Evolutionary conservation across 2,329 filamentous ascomycete species (phyloP), one percentile per base, ranked within the genome.

Genomic region (Chaetomiaceae sp.): DNA sequence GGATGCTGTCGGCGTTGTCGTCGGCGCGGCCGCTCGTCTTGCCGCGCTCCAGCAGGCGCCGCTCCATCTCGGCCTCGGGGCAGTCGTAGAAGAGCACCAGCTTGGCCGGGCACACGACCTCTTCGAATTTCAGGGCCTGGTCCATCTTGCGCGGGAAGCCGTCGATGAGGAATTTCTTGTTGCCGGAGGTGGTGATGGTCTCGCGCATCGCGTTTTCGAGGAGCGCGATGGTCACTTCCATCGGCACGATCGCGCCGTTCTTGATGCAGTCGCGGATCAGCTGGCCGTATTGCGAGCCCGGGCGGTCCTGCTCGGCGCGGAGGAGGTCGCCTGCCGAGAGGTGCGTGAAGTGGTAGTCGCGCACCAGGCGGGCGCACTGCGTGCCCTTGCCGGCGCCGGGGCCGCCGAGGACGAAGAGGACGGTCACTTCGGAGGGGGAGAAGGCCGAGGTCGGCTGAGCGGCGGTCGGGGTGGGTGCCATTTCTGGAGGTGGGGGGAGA

Each of bases 131-230:
- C 58, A 89, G 69, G 13, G 92, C 93, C 77, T 99, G 93, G 75
- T 97, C 93, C 75, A 97, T 87, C 76, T 99, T 96, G 62, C 93
- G 83, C 27, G 93, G 93, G 76, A 97, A 99, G 12, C 93, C 86
- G 68, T 83, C 80, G 61, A 85, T 82, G 50, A 85, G 72, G 76
- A 97, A 97, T 63, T 87, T 83, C 47, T 79, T 67, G 47, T 53
- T 64, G 47, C 57, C 61, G 45, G 65, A 62, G 9, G 46, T 21
- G 7, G 73, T 65, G 46, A 96, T 81, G 12, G 80, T 77, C 8
- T 79, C 82, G 50, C 77, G 78, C 89, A 99, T 97, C 52, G 91
- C 89, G 70, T 96, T 95, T 72, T 96, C 91, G 38, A 99, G 80
- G 31, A 99, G 74, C 63, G 91, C 86, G 53, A 99, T 86, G 5